Base-by-base conservation (phyloP, 2,329 filamentous ascomycete species). In the Fusarium nodosum region DNA sequence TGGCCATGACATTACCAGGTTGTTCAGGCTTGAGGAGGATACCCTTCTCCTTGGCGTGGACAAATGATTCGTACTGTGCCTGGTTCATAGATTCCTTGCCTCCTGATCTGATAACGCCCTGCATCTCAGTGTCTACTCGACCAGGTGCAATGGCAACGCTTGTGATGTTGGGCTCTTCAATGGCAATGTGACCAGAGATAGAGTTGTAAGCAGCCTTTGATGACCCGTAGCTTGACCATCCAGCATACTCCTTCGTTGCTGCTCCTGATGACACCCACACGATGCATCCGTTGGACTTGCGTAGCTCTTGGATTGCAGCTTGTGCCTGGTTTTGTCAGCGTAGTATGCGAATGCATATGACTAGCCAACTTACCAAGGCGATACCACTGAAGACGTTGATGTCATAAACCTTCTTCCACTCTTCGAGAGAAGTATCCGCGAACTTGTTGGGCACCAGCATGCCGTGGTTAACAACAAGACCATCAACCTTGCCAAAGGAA, bases 111-210 rank as follows among this genome's bases (percentile, higher is more conserved):
- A 99, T 87, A 60, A 91, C 87, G n/a, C 85, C 85, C 78, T 97
- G 94, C 94, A 97, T 97, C 53, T 91, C 91, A 0, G 94, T 97
- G 76, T 97, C 92, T 10, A 97, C 91, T 46, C 92, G 88, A 4
- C 94, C 94, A 0, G 94, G 94, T 6, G 90, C 85, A 34, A 97
- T 82, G 0, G 92, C 85, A 1, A 97, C 81, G 15, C 88, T 90
- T 0, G 87, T 92, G 45, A 97, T 88, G 16, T 90, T 84, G 2
- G 91, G 89, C 78, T 97, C 94, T 76, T 97, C 94, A 2, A 85
- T 84, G 0, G 88, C 88, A 36, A 97, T 79, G 36, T 94, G 93
- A 42, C 86, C 80, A 1, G 90, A 89, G 7, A 97, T 81, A 72
- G 95, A 93, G 78, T 97, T 97, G 74, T 96, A 77, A 2, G 92